phyloP scores from a whole-genome alignment of 176 grass and related monocot species.

The Olyra latifolia region DNA sequence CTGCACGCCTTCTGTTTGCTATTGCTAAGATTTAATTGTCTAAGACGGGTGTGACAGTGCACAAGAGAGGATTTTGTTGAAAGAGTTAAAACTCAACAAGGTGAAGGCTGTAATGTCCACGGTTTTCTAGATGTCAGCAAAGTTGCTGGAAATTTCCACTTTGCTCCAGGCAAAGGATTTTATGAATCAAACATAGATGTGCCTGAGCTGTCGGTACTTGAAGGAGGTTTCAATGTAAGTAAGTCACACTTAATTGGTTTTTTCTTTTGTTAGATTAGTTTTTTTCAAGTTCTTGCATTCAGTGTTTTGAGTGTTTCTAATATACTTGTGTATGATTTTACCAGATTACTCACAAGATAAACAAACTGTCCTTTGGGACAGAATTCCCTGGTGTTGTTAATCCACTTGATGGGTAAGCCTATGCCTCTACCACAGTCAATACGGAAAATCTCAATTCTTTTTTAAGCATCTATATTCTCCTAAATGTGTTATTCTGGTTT shows the following conservation, averaged over 20 bases:
- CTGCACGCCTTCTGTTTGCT: constrained; percentile 9
- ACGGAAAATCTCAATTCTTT: background rate
- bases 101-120: constrained; percentile 89
- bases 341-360: constrained; percentile 95
- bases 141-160: constrained; percentile 97
- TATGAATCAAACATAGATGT: constrained; percentile 75
- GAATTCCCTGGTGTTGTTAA: constrained; percentile 92
- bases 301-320: constrained; percentile 25
- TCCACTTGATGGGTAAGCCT: constrained; percentile 86
- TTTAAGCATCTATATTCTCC: background rate
- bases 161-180: constrained; percentile 91
- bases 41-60: constrained; percentile 50
- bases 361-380: constrained; percentile 89
- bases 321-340: constrained; percentile 24
- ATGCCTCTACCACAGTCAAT: constrained; percentile 13
- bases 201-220: constrained; percentile 57
- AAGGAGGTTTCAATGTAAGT: constrained; percentile 89
- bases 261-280: background rate
- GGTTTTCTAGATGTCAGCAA: constrained; percentile 95
- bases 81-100: constrained; percentile 80
- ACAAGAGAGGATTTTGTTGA: constrained; percentile 87
- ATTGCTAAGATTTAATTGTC: constrained; percentile 14
- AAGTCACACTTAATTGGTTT: background rate
- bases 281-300: background rate
- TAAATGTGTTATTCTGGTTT: background rate